Conservation (phyloP, 164 flowering plant species). For the Annona squamosa region DNA sequence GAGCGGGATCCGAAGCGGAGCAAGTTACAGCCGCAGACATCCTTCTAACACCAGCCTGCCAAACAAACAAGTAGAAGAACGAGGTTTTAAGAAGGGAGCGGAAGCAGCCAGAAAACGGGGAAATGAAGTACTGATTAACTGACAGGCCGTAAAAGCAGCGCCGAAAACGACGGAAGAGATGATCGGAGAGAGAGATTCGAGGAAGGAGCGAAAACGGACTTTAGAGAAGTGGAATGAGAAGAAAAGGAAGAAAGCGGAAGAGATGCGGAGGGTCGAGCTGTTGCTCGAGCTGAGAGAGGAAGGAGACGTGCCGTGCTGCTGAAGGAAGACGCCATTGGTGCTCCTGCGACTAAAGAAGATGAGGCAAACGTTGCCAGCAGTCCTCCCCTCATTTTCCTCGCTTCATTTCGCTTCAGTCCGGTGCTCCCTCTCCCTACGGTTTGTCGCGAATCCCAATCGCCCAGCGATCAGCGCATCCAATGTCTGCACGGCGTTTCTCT, state of each 20-base stretch:
- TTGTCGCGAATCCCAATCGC: not conserved
- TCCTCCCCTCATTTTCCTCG: not conserved
- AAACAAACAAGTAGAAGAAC: not conserved
- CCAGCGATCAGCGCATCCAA: not conserved
- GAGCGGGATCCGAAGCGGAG: slow-evolving; percentile 64
- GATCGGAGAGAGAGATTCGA: no score
- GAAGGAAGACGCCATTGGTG: slow-evolving; percentile 4
- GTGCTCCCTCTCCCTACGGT: no score
- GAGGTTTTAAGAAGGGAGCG: not conserved
- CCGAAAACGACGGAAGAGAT: not conserved
- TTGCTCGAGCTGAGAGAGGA: not conserved
- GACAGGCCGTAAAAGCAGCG: not conserved
- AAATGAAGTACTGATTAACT: not conserved
- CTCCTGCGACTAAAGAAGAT: not conserved
- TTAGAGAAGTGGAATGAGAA: not conserved
- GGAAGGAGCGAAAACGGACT: not conserved
- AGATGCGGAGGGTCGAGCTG: not conserved
- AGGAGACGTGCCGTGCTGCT: slow-evolving; percentile 1
- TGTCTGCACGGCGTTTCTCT: not conserved
- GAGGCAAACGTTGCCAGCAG: not conserved
- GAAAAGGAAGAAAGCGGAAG: not conserved
- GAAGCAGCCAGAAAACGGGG: not conserved
- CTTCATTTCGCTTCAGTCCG: not conserved
- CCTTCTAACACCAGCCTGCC: not conserved
- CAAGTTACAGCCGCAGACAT: slow-evolving; percentile 47